Conservation (phyloP, 2,329 filamentous ascomycete species). For the Aspergillus ruber region DNA sequence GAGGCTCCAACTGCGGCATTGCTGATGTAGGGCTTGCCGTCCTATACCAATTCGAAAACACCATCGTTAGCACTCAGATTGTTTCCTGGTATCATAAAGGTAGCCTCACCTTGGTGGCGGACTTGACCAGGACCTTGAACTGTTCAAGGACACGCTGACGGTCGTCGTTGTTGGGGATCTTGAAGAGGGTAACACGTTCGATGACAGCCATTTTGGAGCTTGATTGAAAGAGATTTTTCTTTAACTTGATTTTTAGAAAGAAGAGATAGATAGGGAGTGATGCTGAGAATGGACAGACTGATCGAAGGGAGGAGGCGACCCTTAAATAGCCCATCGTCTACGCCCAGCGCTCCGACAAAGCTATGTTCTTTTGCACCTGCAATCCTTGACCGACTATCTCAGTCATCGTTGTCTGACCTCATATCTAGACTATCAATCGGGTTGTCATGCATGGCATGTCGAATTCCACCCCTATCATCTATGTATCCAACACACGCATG, state of each 20-base stretch:
- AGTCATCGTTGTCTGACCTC: no score
- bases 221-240: neutral
- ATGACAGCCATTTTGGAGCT: conserved; percentile 16
- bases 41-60: conserved; percentile 34
- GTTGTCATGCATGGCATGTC: no score
- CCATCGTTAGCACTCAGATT: no score
- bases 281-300: neutral
- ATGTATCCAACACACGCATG: no score
- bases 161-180: conserved; percentile 36
- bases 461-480: no score
- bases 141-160: conserved; percentile 31
- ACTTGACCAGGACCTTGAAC: conserved; percentile 27
- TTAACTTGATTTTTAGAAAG: neutral
- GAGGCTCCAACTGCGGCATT: conserved; percentile 46
- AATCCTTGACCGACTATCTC: no score
- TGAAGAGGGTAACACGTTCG: conserved; percentile 43
- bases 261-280: neutral
- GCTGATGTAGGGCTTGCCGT: conserved; percentile 61
- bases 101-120: conserved; percentile 22
- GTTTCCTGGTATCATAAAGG: neutral
- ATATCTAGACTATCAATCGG: no score
- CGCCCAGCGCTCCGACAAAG: neutral
- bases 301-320: neutral
- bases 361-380: no score
- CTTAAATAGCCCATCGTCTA: neutral